A percentile compares a stretch with the other conserved stretches of the same genome.
Evolutionary conservation across 139 green algal species (phyloP).

Genomic region (Chlorella sorokiniana): DNA sequence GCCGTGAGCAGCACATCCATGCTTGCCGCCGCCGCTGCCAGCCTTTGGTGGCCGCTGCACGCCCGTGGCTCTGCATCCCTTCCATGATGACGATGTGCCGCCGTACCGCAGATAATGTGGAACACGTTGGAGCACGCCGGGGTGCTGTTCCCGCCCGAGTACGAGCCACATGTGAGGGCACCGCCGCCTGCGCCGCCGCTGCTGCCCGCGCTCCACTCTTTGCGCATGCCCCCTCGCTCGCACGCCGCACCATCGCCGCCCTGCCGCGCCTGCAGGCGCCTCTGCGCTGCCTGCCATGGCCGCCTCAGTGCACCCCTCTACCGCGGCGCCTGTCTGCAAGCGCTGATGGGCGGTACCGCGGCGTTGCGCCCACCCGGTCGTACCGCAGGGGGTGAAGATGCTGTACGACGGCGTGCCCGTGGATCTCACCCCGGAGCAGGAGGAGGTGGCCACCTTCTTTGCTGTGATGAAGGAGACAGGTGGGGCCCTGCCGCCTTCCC

Average conservation of each 20-base stretch:
- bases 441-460: conserved; percentile 95
- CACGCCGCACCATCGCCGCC: too few species aligned
- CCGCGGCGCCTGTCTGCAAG: too few species aligned
- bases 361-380: too few species aligned
- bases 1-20: too few species aligned
- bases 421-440: conserved; percentile 81
- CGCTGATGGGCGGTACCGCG: too few species aligned
- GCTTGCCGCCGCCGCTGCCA: background rate
- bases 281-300: background rate
- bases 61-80: background rate
- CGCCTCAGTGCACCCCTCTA: too few species aligned
- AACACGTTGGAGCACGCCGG: conserved; percentile 86
- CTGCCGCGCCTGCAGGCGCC: background rate
- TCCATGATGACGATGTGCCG: background rate
- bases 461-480: conserved; percentile 94
- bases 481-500: background rate
- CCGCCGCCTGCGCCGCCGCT: background rate
- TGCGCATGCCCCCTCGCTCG: too few species aligned
- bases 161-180: conserved; percentile 53
- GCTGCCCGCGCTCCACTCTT: background rate
- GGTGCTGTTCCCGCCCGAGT: conserved; percentile 97
- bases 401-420: conserved; percentile 85
- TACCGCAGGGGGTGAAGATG: conserved; percentile 92
- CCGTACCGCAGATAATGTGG: conserved; percentile 76
- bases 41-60: background rate